Evolutionary conservation across 371 early-diverging fungal species (phyloP).

Genomic region (Blyttiomyces sp.): DNA sequence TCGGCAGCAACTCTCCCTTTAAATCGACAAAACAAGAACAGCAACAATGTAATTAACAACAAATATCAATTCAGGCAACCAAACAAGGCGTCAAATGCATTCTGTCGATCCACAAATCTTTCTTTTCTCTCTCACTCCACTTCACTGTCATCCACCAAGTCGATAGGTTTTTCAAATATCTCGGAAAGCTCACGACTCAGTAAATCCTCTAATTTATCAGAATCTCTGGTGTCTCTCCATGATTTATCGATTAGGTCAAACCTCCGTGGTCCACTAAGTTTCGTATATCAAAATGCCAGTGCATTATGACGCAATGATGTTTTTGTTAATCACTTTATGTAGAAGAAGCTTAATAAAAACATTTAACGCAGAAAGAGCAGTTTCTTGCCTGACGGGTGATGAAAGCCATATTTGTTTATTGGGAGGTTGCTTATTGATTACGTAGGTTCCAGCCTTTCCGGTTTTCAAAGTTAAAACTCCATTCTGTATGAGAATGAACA

Average conservation of each 20-base stretch:
- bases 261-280: constrained; percentile 82
- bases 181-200: constrained; percentile 64
- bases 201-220: constrained; percentile 63
- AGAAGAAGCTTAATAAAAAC: not conserved
- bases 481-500: constrained; percentile 25
- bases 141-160: not conserved
- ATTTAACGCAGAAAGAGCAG: not conserved
- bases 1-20: too few relatives aligned
- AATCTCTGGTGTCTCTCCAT: constrained; percentile 77
- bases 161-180: not conserved
- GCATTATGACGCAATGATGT: not conserved
- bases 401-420: constrained; percentile 98
- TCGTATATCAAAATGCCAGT: not conserved
- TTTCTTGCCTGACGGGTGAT: constrained; percentile 68
- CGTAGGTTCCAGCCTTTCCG: constrained; percentile 87
- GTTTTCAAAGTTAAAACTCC: constrained; percentile 90
- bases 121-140: not conserved
- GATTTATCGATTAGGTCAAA: constrained; percentile 70
- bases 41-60: too few relatives aligned
- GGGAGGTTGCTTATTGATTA: constrained; percentile 98
- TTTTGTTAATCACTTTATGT: not conserved
- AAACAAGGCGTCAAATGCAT: not conserved
- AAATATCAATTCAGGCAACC: not conserved
- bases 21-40: too few relatives aligned
- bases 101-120: not conserved